Evolutionary conservation across 495 filamentous ascomycete species (phyloP).

Genomic region (Aspergillus ellipticus): DNA sequence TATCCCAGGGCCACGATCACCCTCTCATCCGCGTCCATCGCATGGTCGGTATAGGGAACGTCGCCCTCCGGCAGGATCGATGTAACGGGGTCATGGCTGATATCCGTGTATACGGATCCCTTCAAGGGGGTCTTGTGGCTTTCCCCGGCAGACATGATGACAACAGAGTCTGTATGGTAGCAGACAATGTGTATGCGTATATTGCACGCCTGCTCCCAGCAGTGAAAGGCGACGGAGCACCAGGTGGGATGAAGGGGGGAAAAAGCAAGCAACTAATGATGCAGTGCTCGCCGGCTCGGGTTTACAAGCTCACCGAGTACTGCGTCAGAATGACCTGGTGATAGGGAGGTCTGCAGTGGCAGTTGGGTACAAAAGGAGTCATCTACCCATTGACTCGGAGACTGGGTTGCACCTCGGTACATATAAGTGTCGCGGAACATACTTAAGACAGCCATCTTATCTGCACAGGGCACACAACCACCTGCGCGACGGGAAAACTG

Average conservation of each 20-base stretch:
- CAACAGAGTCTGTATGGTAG: not conserved
- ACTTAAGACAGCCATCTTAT: constrained; percentile 3
- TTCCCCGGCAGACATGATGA: constrained; percentile 10
- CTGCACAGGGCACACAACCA: not conserved
- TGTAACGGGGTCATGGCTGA: constrained; percentile 58
- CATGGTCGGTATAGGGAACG: constrained; percentile 52
- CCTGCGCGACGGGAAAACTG: not conserved
- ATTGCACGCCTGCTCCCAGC: not conserved
- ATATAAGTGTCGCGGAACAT: not conserved
- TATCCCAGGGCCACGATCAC: constrained; percentile 69
- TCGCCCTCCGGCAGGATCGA: constrained; percentile 65
- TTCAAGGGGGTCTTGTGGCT: constrained; percentile 19
- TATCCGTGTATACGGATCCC: constrained; percentile 20
- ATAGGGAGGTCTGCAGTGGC: not conserved
- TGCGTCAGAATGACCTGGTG: not conserved
- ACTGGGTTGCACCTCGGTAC: not conserved
- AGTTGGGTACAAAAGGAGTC: not conserved
- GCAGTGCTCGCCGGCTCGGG: not conserved
- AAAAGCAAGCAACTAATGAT: not conserved
- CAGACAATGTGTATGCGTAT: not conserved
- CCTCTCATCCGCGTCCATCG: constrained; percentile 59
- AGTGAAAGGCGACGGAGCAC: not conserved
- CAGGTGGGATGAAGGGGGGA: not conserved
- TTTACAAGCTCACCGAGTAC: not conserved
- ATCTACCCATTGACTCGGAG: not conserved